Conservation (phyloP, 495 filamentous ascomycete genomes). For the Aspergillus bridgeri region DNA sequence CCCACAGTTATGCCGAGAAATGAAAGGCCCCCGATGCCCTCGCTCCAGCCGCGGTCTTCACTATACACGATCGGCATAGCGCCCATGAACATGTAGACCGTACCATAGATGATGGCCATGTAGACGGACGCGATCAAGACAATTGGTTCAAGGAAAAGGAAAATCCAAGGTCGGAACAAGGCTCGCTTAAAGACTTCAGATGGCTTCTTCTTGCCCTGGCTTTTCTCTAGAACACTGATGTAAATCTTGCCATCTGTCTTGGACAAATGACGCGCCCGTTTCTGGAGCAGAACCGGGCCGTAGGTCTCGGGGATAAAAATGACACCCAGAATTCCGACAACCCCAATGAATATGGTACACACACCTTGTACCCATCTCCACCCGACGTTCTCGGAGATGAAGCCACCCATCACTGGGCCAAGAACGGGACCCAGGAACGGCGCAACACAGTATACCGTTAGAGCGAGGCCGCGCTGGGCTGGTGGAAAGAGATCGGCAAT, state of each 20-base stretch:
- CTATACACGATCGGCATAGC: constrained; percentile 65
- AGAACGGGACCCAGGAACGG: constrained; percentile 57
- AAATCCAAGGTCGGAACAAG: constrained; percentile 23
- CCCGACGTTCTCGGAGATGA: constrained; percentile 42
- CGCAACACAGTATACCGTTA: constrained; percentile 53
- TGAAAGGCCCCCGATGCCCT: constrained; percentile 58
- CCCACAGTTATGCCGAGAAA: constrained; percentile 69
- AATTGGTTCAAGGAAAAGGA: constrained; percentile 20
- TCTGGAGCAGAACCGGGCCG: constrained; percentile 33
- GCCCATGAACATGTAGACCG: constrained; percentile 69
- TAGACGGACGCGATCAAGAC: constrained; percentile 51
- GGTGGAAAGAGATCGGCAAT: constrained; percentile 61
- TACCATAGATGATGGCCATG: constrained; percentile 60
- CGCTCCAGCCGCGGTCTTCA: constrained; percentile 60
- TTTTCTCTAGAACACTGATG: constrained; percentile 3
- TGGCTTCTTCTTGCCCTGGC: too few species aligned
- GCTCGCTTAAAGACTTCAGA: too few species aligned
- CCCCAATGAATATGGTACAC: constrained; percentile 25
- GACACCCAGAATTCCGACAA: constrained; percentile 45
- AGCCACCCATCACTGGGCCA: constrained; percentile 47
- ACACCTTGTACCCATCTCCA: constrained; percentile 58
- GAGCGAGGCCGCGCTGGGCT: constrained; percentile 23
- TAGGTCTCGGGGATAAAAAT: constrained; percentile 65
- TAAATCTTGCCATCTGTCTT: constrained; percentile 42
- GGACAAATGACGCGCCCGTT: constrained; percentile 32